These are phyloP conservation scores for Colletotrichum incanum DNA, from an alignment of 2,329 filamentous ascomycete genomes.

Conservation along the genomic window DNA sequence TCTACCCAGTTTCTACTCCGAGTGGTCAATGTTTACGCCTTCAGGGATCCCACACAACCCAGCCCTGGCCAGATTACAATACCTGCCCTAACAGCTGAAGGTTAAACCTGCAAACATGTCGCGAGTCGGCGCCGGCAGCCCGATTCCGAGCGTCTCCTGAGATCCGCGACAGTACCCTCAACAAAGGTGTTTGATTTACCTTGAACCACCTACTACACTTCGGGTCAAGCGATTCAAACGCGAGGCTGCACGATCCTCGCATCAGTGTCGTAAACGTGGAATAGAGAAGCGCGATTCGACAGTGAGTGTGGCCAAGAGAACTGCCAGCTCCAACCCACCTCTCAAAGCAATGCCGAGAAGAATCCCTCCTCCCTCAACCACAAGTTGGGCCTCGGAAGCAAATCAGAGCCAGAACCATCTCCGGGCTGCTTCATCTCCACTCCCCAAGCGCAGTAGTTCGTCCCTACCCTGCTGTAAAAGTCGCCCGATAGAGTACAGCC, in stretches of 20 bases:
- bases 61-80: constrained; percentile 35
- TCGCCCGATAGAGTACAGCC: constrained; percentile 28
- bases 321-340: constrained; percentile 1
- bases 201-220: constrained; percentile 11
- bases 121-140: constrained; percentile 27
- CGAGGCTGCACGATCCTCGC: constrained; percentile 16
- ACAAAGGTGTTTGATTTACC: constrained; percentile 38
- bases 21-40: constrained; percentile 8
- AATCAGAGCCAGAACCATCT: constrained; percentile 16
- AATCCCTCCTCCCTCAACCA: background rate
- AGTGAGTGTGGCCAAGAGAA: constrained; percentile 15
- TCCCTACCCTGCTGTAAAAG: constrained; percentile 28
- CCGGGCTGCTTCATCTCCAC: constrained; percentile 34
- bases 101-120: constrained; percentile 35
- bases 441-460: constrained; percentile 41
- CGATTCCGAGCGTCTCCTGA: constrained; percentile 41
- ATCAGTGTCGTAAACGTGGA: constrained; percentile 12
- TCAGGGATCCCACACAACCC: constrained; percentile 1
- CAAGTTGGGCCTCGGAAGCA: background rate
- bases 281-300: background rate
- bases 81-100: constrained; percentile 20
- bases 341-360: constrained; percentile 22
- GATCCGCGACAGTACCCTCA: constrained; percentile 39
- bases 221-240: constrained; percentile 1
- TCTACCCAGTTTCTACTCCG: background rate